A percentile compares a stretch with the other conserved stretches of the same genome.
These are phyloP conservation scores for Buddleja alternifolia DNA, from an alignment of 257 asterid genomes.

Conservation along the genomic window DNA sequence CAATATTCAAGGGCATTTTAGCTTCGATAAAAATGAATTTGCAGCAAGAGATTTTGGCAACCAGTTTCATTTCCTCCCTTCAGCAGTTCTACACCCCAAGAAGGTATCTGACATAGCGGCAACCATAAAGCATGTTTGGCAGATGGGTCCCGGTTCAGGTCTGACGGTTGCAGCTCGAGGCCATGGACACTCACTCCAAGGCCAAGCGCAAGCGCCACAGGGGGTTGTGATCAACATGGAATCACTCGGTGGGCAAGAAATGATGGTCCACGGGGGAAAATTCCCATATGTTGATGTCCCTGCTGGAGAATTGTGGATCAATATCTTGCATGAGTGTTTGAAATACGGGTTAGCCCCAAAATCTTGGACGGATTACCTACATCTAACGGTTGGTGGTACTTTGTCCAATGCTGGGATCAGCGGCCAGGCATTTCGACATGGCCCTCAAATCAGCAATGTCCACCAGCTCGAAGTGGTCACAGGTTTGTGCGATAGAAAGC, in stretches of 20 bases:
- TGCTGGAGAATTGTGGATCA: slow-evolving; percentile 91
- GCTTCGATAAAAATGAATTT: slow-evolving; percentile 58
- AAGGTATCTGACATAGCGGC: slow-evolving; percentile 66
- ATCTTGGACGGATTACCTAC: slow-evolving; percentile 94
- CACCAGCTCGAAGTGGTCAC: slow-evolving; percentile 87
- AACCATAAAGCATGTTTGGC: slow-evolving; percentile 72
- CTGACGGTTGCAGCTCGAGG: slow-evolving; percentile 82
- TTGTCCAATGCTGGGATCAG: slow-evolving; percentile 91
- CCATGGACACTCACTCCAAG: slow-evolving; percentile 76
- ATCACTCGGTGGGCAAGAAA: slow-evolving; percentile 46
- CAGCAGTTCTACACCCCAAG: slow-evolving; percentile 79
- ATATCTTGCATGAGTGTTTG: slow-evolving; percentile 65
- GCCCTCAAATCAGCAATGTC: slow-evolving; percentile 95
- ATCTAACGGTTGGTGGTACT: slow-evolving; percentile 90
- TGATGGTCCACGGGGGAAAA: slow-evolving; percentile 47
- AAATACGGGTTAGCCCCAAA: slow-evolving; percentile 78
- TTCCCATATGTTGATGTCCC: slow-evolving; percentile 68
- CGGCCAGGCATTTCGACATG: slow-evolving; percentile 91
- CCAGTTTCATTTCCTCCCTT: slow-evolving; percentile 63
- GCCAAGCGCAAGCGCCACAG: slow-evolving; percentile 75
- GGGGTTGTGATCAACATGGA: slow-evolving; percentile 85
- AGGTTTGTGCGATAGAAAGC: slow-evolving; percentile 51
- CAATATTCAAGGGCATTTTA: slow-evolving; percentile 61
- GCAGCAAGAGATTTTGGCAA: slow-evolving; percentile 85
- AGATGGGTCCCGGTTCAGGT: slow-evolving; percentile 66